Base-by-base conservation (phyloP, 768 basidiomycete genomes). In the Flagelloscypha sp. region DNA sequence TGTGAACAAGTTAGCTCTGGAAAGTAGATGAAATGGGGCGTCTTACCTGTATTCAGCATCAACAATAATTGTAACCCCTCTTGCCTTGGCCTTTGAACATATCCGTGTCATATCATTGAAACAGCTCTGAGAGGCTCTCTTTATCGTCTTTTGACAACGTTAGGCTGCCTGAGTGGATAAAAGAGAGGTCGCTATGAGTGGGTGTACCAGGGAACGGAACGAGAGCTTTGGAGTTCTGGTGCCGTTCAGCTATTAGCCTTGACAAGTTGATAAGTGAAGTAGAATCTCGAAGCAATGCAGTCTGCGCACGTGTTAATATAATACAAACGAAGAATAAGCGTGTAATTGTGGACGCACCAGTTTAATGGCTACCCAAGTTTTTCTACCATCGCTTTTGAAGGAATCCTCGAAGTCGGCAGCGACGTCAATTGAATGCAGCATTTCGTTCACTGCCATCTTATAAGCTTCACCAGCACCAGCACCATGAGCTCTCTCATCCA, bases 331-430 rank as follows among this genome's bases (percentile, higher is more conserved):
- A 25, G 17, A 6, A 11, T n/a, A 13, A 38, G 16, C 20, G 27
- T 24, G 30, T 48, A 35, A 42, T 47, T 23, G 19, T 21, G 11
- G 2, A 47, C 79, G 40, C 43, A 82, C 84, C 39, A 93, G 62
- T 57, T 94, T 94, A 16, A 94, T 57, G 1, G 90, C 87, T 15
- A 94, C 79, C 76, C 85, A 88, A 0, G 84, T 87, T 43, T 74
- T 65, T 16, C 81, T 61, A 5, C 70, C 70, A 4, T 40, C 44
- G 1, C 40, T 27, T 9, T 36, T 36, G 20, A 58, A 46, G 34
- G 49, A 46, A 19, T 79, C 77, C 51, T 95, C 89, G 48, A 88
- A 90, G 41, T 82, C 75, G 6, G 82, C 90, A 1, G 80, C 80
- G 5, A 82, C 73, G 41, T 90, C 77, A 27, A 94, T 77, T 38